Evolutionary conservation across 2,329 filamentous ascomycete species (phyloP), one percentile per base, ranked within the genome.

Genomic region (Neonectria magnoliae): DNA sequence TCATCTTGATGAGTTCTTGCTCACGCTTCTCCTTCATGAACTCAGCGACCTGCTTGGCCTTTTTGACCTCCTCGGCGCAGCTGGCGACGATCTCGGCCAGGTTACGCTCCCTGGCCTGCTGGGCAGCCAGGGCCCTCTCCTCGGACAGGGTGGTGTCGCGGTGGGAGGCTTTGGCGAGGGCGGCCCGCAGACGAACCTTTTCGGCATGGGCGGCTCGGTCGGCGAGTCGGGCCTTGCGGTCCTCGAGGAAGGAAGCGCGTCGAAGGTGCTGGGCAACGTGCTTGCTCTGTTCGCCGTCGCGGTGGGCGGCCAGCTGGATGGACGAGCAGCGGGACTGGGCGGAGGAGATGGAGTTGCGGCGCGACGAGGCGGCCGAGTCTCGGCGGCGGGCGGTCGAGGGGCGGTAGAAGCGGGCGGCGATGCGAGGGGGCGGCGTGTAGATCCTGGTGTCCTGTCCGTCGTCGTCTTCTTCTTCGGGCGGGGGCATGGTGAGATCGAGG

Each of bases 181-280:
- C 92, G 47, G 92, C 92, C 38, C 92, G 87, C 65, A 93, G 80
- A 56, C 93, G 90, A 16, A 96, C 93, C 76, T 94, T 93, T 78
- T 96, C 93, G 22, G 91, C 93, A 78, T 96, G 92, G 8, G 91
- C 91, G 29, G 93, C 93, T 60, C 92, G 85, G 77, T 94, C 92
- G 59, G 93, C 92, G 18, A 96, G 84, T 20, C 92, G 87, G 14
- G 92, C 92, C 76, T 93, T 93, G 66, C 93, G 90, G 70, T 91
- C 91, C 77, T 94, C 92, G 66, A 95, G 87, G 63, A 95, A 94
- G 16, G 91, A 93, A 53, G 91, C 90, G 57, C 93, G 89, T 47
- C 93, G 92, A 61, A 94, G 84, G 76, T 94, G 92, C 76, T 94
- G 92, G 61, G 92, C 91, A 60, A 94, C 83, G 78, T 93, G 87